These are phyloP conservation scores for Oryza longistaminata DNA, from an alignment of 176 grass and related monocot species.

Conservation along the genomic window DNA sequence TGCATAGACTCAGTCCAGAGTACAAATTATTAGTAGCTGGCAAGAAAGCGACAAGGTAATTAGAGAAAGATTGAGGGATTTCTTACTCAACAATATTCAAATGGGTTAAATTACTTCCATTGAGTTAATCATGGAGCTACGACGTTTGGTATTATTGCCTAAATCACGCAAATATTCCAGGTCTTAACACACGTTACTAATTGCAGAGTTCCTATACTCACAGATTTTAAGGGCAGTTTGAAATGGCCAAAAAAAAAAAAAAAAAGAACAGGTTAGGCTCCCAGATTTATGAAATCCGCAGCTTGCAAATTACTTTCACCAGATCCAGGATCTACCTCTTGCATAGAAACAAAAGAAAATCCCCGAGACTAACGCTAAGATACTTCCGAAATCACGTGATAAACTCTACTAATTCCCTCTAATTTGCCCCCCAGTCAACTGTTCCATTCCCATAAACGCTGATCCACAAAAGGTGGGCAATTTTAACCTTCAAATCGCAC, in stretches of 20 bases:
- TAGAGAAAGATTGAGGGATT: constrained; percentile 3
- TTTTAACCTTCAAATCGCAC: background rate
- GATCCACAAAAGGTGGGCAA: background rate
- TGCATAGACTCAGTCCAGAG: constrained; percentile 21
- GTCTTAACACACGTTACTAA: background rate
- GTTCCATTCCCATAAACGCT: constrained; percentile 19
- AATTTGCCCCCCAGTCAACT: constrained; percentile 9
- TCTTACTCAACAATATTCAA: constrained; percentile 18
- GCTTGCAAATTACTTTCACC: background rate
- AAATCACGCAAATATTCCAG: background rate
- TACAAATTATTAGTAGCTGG: constrained; percentile 18
- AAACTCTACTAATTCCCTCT: background rate
- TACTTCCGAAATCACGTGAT: constrained; percentile 14
- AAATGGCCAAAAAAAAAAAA: background rate
- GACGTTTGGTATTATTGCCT: constrained; percentile 1
- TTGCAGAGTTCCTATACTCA: background rate
- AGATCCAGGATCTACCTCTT: constrained; percentile 30
- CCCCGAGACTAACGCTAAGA: background rate
- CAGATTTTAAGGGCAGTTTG: constrained; percentile 16
- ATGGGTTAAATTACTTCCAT: background rate
- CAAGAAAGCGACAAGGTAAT: constrained; percentile 44
- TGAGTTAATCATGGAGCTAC: background rate
- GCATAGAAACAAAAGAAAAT: background rate
- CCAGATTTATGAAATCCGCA: background rate
- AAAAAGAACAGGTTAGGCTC: background rate